phyloP scores from a whole-genome alignment of 192 early-diverging fungal species.

The Entomortierella beljakovae region DNA sequence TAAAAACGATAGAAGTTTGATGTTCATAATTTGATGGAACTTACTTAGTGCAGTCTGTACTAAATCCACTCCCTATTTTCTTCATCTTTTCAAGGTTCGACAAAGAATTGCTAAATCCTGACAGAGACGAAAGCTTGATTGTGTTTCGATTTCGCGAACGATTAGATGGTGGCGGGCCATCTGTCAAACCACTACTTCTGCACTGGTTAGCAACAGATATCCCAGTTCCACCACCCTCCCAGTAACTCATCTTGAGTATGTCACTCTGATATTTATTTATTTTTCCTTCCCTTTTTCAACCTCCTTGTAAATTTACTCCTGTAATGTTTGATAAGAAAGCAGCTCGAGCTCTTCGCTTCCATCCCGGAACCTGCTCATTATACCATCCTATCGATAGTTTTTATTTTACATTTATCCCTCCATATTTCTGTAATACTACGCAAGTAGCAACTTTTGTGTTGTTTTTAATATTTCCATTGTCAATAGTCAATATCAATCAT shows the following conservation, averaged over 20 bases:
- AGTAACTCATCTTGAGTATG: conserved; percentile 6
- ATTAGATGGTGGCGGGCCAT: conserved; percentile 36
- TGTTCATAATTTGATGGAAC: background rate
- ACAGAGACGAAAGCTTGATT: conserved; percentile 51
- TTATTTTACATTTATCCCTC: background rate
- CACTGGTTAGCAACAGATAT: conserved; percentile 40
- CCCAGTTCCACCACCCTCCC: conserved; percentile 19
- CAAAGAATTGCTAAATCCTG: conserved; percentile 52
- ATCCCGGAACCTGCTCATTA: background rate
- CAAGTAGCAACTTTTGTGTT: too few species aligned
- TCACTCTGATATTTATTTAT: background rate
- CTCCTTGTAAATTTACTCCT: background rate
- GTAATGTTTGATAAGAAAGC: conserved; percentile 3
- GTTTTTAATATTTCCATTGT: too few species aligned
- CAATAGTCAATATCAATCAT: too few species aligned
- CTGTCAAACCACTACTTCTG: conserved; percentile 30
- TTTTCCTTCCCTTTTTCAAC: background rate
- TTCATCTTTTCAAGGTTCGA: conserved; percentile 35
- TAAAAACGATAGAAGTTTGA: background rate
- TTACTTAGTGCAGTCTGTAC: background rate
- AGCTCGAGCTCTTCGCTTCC: background rate
- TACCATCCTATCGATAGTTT: background rate
- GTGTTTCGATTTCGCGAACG: conserved; percentile 50
- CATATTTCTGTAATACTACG: background rate
- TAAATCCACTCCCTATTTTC: background rate